These are phyloP conservation scores for Craterostigma plantagineum DNA, from an alignment of 257 asterid genomes.

Conservation along the genomic window DNA sequence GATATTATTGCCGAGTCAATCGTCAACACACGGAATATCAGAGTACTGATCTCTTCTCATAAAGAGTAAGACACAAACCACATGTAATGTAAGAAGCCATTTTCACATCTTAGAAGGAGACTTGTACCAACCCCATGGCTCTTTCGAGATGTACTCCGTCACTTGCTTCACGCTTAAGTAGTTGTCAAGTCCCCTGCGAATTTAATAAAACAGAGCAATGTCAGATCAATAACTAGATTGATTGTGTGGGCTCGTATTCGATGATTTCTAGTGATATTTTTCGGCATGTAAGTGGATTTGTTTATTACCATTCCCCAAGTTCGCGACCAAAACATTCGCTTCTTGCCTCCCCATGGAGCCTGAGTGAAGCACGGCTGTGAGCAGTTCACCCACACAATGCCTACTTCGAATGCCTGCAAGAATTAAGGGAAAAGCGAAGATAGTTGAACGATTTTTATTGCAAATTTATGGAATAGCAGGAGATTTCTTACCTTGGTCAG, in stretches of 20 bases:
- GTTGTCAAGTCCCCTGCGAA: constrained; percentile 90
- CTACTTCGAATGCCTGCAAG: constrained; percentile 69
- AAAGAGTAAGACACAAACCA: too few relatives aligned
- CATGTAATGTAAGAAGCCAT: too few relatives aligned
- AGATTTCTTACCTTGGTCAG: constrained; percentile 46
- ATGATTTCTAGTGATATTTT: too few relatives aligned
- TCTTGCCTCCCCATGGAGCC: constrained; percentile 98
- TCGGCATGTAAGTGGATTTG: too few relatives aligned
- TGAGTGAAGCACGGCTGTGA: constrained; percentile 90
- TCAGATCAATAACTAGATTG: too few relatives aligned
- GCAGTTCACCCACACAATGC: constrained; percentile 85
- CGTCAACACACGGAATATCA: too few relatives aligned
- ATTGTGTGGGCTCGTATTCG: too few relatives aligned
- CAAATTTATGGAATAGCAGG: neutral
- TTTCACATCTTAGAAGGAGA: constrained; percentile 66
- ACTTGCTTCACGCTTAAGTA: constrained; percentile 82
- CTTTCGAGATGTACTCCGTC: constrained; percentile 42
- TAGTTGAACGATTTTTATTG: neutral
- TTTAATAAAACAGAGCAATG: neutral
- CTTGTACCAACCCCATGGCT: constrained; percentile 76
- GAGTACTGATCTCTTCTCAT: too few relatives aligned
- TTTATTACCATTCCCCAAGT: constrained; percentile 79
- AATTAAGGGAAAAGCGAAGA: neutral
- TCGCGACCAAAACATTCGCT: constrained; percentile 96
- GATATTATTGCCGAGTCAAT: too few relatives aligned